Percentiles rank a stretch among this genome's conserved stretches.
These are phyloP conservation scores for Spergularia marina DNA, from an alignment of 148 eudicot species.

Conservation along the genomic window DNA sequence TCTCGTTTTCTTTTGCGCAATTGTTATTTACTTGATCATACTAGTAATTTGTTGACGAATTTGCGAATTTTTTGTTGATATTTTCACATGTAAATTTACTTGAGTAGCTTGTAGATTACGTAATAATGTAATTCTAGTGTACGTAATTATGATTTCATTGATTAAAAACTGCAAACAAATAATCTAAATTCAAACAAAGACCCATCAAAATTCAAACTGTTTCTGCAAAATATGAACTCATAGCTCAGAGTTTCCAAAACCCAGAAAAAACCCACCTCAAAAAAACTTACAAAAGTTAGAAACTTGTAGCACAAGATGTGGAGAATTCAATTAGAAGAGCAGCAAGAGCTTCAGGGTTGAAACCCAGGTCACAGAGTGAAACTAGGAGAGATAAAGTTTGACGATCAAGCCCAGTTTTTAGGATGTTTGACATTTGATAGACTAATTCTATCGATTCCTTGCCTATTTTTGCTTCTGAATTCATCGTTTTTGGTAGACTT, in stretches of 20 bases:
- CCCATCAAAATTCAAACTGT: too few species aligned
- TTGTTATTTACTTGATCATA: neutral
- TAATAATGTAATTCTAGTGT: too few species aligned
- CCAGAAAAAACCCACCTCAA: neutral
- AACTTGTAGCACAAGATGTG: neutral
- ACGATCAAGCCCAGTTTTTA: constrained; percentile 72
- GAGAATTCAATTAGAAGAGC: constrained; percentile 63
- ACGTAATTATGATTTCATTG: too few species aligned
- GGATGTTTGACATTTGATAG: constrained; percentile 69
- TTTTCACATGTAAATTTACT: too few species aligned
- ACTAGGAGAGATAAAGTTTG: constrained; percentile 67
- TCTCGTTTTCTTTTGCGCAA: neutral
- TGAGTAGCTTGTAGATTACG: too few species aligned
- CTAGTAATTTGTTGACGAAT: too few species aligned
- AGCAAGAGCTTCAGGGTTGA: constrained; percentile 76
- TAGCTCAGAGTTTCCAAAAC: too few species aligned
- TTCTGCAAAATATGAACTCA: too few species aligned
- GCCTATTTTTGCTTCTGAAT: constrained; percentile 54
- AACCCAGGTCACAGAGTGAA: constrained; percentile 68
- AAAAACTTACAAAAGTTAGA: neutral
- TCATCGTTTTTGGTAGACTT: constrained; percentile 32
- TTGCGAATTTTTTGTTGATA: too few species aligned
- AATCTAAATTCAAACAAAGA: too few species aligned
- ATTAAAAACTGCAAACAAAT: too few species aligned
- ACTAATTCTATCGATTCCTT: constrained; percentile 65